phyloP scores from a whole-genome alignment of 257 asterid genomes.

The Scutellaria galericulata region DNA sequence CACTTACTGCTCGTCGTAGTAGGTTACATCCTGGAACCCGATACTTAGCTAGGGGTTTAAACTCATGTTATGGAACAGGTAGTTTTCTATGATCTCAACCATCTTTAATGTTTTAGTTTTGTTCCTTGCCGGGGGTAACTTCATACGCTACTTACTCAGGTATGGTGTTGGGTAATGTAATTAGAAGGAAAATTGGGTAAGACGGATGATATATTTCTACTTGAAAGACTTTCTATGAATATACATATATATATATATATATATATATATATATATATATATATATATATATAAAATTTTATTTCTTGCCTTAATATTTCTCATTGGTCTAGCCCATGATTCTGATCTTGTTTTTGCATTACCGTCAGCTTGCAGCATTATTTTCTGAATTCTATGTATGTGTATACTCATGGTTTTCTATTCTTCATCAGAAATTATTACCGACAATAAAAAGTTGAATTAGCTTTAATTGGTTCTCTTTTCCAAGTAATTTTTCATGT shows the following conservation, averaged over 20 bases:
- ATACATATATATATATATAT: too few relatives aligned
- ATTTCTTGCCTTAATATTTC: slow-evolving; percentile 24
- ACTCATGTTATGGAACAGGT: slow-evolving; percentile 97
- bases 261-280: too few relatives aligned
- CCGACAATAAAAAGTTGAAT: not conserved
- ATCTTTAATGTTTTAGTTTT: slow-evolving; percentile 28
- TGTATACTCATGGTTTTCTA: slow-evolving; percentile 23
- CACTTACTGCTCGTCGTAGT: slow-evolving; percentile 96
- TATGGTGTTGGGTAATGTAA: slow-evolving; percentile 17
- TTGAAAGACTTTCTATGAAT: not conserved
- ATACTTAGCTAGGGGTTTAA: slow-evolving; percentile 92
- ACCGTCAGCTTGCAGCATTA: slow-evolving; percentile 25
- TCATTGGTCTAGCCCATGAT: slow-evolving; percentile 25
- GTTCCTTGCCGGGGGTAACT: slow-evolving; percentile 29
- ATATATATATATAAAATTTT: not conserved
- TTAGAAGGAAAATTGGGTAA: not conserved
- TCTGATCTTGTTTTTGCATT: slow-evolving; percentile 29
- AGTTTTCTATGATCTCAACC: slow-evolving; percentile 27
- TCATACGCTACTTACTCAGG: not conserved
- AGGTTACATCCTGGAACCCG: slow-evolving; percentile 99
- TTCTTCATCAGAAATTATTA: slow-evolving; percentile 24
- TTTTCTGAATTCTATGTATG: slow-evolving; percentile 21
- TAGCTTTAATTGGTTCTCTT: slow-evolving; percentile 23
- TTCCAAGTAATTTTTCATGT: not conserved
- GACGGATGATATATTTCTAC: not conserved